A percentile compares a stretch with the other conserved stretches of the same genome.
phyloP scores from a whole-genome alignment of 495 filamentous ascomycete species.

The Pseudotulostoma volvatum region DNA sequence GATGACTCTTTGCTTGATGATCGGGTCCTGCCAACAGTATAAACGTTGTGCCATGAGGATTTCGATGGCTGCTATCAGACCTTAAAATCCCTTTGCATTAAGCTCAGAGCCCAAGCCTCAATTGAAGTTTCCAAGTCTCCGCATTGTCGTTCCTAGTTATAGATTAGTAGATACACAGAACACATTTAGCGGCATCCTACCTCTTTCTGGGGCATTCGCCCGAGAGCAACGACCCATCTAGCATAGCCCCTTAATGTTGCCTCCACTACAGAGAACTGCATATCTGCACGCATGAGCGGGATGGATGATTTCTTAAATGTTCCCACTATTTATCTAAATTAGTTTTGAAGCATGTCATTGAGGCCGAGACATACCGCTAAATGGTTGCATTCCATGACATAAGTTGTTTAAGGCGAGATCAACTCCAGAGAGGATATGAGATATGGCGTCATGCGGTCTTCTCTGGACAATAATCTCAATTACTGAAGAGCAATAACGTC shows the following conservation, averaged over 20 bases:
- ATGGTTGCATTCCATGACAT: constrained; percentile 51
- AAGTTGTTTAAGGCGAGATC: constrained; percentile 57
- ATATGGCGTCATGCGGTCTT: constrained; percentile 67
- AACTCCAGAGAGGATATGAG: constrained; percentile 65
- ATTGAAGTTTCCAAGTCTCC: constrained; percentile 47
- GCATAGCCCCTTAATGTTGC: constrained; percentile 80
- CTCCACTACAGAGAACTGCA: constrained; percentile 78
- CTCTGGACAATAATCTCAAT: constrained; percentile 71
- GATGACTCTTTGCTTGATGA: constrained; percentile 68
- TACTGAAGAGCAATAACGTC: constrained; percentile 70
- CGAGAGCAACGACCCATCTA: constrained; percentile 50
- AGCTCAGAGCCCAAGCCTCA: constrained; percentile 62
- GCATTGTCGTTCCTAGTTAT: constrained; percentile 39
- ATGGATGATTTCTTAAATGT: constrained; percentile 69
- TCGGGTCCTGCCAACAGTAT: constrained; percentile 55
- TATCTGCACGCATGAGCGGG: constrained; percentile 64
- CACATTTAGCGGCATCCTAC: no score
- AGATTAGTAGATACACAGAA: no score
- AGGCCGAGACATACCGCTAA: constrained; percentile 39
- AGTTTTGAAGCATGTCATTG: neutral
- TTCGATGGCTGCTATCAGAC: no score
- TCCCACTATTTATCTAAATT: constrained; percentile 27
- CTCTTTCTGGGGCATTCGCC: constrained; percentile 39
- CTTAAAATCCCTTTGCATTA: constrained; percentile 63
- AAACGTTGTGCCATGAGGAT: no score